A percentile compares a stretch with the other conserved stretches of the same genome.
phyloP scores from a whole-genome alignment of 164 flowering plant genomes.

The Umbilicus rupestris region DNA sequence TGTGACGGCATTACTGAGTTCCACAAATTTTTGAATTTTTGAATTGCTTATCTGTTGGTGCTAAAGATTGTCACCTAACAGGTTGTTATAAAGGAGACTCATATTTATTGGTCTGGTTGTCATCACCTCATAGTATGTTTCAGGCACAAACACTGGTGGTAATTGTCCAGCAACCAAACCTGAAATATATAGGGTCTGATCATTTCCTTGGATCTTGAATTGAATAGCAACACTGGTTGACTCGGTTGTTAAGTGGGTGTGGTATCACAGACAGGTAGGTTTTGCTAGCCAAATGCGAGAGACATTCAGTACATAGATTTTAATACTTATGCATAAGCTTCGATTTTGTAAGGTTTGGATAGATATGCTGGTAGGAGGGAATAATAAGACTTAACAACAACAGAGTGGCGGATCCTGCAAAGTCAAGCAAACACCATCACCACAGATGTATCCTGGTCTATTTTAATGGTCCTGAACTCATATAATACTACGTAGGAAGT shows the following conservation, averaged over 20 bases:
- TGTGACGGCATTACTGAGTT: not conserved
- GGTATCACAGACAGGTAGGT: no score
- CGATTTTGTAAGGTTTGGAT: conserved; percentile 1
- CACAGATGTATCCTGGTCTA: not conserved
- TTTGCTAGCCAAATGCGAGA: no score
- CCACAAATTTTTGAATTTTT: not conserved
- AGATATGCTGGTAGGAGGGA: not conserved
- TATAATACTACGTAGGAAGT: conserved; percentile 4
- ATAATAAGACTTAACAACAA: conserved; percentile 8
- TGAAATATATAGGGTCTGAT: not conserved
- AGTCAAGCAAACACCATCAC: conserved; percentile 1
- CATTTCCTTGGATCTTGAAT: not conserved
- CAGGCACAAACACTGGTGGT: not conserved
- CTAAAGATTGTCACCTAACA: not conserved
- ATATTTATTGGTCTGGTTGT: not conserved
- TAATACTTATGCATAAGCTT: no score
- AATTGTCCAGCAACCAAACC: conserved; percentile 2
- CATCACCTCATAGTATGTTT: not conserved
- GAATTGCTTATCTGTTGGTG: not conserved
- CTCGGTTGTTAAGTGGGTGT: not conserved
- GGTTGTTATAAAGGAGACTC: not conserved
- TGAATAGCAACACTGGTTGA: not conserved
- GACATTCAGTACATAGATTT: no score
- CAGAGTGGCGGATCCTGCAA: conserved; percentile 15
- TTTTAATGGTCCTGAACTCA: conserved; percentile 2